phyloP scores from a whole-genome alignment of 2,329 filamentous ascomycete genomes.

The Fusarium albosuccineum region DNA sequence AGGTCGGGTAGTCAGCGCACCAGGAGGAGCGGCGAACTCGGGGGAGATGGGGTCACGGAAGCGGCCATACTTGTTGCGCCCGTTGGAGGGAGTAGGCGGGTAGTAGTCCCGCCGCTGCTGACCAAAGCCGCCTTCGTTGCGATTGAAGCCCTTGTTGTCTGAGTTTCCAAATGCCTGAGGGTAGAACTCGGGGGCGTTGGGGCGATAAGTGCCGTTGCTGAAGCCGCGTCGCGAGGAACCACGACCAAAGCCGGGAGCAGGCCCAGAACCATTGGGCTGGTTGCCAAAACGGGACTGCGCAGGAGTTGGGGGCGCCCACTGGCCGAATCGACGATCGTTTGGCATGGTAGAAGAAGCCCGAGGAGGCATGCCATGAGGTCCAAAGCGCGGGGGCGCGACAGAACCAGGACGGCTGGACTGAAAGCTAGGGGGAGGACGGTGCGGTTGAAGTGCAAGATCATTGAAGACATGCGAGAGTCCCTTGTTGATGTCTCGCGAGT shows the following conservation, averaged over 20 bases:
- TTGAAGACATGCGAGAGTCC: conserved; percentile 25
- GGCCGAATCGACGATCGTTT: conserved; percentile 42
- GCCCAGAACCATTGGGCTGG: conserved; percentile 19
- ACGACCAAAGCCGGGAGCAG: conserved; percentile 32
- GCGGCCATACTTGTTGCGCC: conserved; percentile 48
- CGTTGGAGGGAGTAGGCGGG: conserved; percentile 49
- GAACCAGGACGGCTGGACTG: conserved; percentile 40
- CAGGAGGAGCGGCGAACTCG: conserved; percentile 29
- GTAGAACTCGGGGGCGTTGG: conserved; percentile 52
- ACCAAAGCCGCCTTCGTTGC: conserved; percentile 39
- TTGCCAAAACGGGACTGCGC: conserved; percentile 36
- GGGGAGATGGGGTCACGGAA: conserved; percentile 45
- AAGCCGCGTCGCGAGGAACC: conserved; percentile 49
- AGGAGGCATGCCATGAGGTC: conserved; percentile 47
- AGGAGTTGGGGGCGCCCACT: conserved; percentile 41
- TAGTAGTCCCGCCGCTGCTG: conserved; percentile 44
- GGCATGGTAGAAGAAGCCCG: conserved; percentile 46
- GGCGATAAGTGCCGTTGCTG: conserved; percentile 48
- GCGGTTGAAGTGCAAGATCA: conserved; percentile 29
- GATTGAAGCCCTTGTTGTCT: conserved; percentile 40
- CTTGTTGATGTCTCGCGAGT: conserved; percentile 37
- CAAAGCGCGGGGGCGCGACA: conserved; percentile 49
- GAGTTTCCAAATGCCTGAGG: conserved; percentile 43
- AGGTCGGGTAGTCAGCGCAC: conserved; percentile 37
- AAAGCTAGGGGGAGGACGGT: conserved; percentile 44